Conservation (phyloP, 352 stramenopile species). For the Phytophthora capsici region DNA sequence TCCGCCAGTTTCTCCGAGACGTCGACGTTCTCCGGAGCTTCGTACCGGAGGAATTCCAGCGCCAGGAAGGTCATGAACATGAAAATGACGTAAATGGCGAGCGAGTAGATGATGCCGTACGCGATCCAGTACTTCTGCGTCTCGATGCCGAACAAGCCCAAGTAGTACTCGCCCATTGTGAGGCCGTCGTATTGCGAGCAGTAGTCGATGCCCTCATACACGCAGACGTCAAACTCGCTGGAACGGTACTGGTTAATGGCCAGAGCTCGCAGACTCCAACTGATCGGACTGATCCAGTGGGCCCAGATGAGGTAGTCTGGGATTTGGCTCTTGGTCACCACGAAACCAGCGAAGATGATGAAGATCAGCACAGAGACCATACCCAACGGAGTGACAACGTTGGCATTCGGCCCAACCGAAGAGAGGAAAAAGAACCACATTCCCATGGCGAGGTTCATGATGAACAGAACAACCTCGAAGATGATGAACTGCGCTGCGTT, state of each 20-base stretch:
- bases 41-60: conserved; percentile 37
- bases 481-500: conserved; percentile 37
- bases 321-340: conserved; percentile 45
- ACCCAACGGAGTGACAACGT: conserved; percentile 48
- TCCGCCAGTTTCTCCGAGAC: conserved; percentile 24
- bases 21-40: conserved; percentile 31
- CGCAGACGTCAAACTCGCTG: conserved; percentile 36
- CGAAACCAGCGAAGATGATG: conserved; percentile 46
- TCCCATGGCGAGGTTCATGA: conserved; percentile 49
- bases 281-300: conserved; percentile 67
- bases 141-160: conserved; percentile 51
- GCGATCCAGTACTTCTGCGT: conserved; percentile 51
- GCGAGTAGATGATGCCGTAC: conserved; percentile 31
- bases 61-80: conserved; percentile 35
- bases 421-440: conserved; percentile 40
- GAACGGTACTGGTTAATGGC: conserved; percentile 55
- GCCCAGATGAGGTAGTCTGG: conserved; percentile 60
- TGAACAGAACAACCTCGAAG: conserved; percentile 39
- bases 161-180: conserved; percentile 47
- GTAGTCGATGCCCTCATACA: conserved; percentile 48
- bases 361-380: conserved; percentile 41
- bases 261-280: conserved; percentile 48
- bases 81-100: conserved; percentile 37
- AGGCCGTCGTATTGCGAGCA: conserved; percentile 38
- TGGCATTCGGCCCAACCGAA: conserved; percentile 24